Base-by-base conservation (phyloP, 441 rosid species). In the Erodium trifolium region DNA sequence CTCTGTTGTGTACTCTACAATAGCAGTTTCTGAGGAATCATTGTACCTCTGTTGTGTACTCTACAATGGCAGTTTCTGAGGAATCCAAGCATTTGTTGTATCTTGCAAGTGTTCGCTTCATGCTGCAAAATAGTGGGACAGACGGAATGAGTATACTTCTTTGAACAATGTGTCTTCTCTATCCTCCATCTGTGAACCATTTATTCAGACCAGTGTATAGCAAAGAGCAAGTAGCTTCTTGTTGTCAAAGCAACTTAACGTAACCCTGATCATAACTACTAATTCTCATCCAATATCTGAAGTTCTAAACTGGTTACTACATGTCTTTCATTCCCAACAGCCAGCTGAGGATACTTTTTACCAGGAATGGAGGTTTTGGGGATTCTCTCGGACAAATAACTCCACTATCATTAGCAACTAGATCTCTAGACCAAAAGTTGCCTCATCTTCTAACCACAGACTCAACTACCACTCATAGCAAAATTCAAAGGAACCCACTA, bases 51-150 rank as follows among this genome's bases (percentile, higher is more conserved):
- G 74, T 51, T 77, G 82, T 84, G 82, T 69, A 70, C 66, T 82
- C 84, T 23, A 73, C 67, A 35, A 66, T 66, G 39, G 82, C 65
- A 55, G 79, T 75, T 76, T 82, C 97, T 47, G 89, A 71, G 47
- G 86, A 72, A 66, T 80, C 82, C 66, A 77, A 74, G 73, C 87
- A 81, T 70, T 87, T 88, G 37, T 76, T 79, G 71, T 93, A 89
- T 85, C 95, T 88, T 13, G 82, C 68, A 74, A 93, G 87, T 31
- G 88, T 93, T 77, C 75, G 81, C 85, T 85, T 91, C 98, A 93
- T 93, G 31, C 97, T 93, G 79, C 78, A 59, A 69, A 65, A 66
- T 27, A 18, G 10, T 16, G 31, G 65, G 65, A 12, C 37, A 27
- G 13, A 34, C 37, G 11, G n/a, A 63, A 63, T 10, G 41, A 63